Percentiles rank a stretch among this genome's conserved stretches.
Conservation (phyloP, 148 eudicot genomes). For the Hydrangea macrophylla region DNA sequence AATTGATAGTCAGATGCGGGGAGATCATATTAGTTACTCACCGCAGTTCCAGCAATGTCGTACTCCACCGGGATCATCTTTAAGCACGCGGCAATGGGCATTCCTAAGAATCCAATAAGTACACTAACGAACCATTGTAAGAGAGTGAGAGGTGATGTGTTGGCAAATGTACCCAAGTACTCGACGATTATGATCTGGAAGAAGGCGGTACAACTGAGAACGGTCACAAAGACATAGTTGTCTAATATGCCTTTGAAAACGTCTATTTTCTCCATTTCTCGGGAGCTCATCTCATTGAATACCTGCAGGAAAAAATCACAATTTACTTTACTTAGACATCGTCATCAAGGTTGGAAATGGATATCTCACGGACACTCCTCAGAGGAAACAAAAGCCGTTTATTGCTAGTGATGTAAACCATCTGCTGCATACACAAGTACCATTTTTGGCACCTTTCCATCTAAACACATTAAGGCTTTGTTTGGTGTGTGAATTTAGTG, state of each 20-base stretch:
- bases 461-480: too few species aligned
- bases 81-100: conserved; percentile 80
- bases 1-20: neutral
- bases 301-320: conserved; percentile 50
- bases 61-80: conserved; percentile 50
- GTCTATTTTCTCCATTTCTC: conserved; percentile 86
- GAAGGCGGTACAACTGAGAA: conserved; percentile 57
- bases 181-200: conserved; percentile 88
- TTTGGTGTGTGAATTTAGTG: too few species aligned
- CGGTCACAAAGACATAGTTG: conserved; percentile 72
- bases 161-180: conserved; percentile 87
- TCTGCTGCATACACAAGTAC: neutral
- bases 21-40: conserved; percentile 13
- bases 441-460: neutral
- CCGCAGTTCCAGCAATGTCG: conserved; percentile 99
- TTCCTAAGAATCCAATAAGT: conserved; percentile 74
- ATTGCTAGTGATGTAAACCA: neutral
- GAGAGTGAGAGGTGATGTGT: conserved; percentile 74
- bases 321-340: neutral
- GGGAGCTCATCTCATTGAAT: conserved; percentile 86
- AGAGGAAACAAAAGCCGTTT: neutral
- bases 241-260: conserved; percentile 82
- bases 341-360: neutral
- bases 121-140: conserved; percentile 68
- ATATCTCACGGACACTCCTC: neutral